Evolutionary conservation across 2,329 filamentous ascomycete species (phyloP).

Genomic region (Clonostachys rhizophaga): DNA sequence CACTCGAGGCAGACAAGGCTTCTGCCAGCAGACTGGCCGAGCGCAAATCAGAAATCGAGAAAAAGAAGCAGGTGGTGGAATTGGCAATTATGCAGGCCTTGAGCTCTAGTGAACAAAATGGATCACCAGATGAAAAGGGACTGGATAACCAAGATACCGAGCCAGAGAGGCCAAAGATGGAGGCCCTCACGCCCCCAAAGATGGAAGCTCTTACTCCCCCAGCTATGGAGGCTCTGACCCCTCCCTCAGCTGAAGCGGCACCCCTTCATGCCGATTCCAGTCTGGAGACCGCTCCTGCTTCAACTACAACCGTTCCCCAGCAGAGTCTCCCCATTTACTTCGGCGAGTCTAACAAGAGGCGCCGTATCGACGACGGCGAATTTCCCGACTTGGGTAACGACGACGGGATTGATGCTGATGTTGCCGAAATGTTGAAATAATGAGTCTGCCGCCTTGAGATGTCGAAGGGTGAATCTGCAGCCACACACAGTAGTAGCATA

Average conservation of each 20-base stretch:
- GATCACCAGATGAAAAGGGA: conserved; percentile 33
- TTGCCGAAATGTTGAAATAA: conserved; percentile 47
- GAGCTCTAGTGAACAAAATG: conserved; percentile 50
- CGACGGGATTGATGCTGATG: conserved; percentile 52
- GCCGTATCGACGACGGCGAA: conserved; percentile 45
- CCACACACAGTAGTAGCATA: no score
- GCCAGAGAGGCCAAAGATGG: conserved; percentile 65
- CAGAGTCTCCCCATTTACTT: conserved; percentile 42
- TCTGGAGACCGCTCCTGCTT: neutral
- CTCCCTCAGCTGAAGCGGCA: conserved; percentile 10
- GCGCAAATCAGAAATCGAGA: conserved; percentile 68
- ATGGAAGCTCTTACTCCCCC: conserved; percentile 11
- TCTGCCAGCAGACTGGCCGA: conserved; percentile 34
- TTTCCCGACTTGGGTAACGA: conserved; percentile 50
- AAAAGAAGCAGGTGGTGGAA: conserved; percentile 84
- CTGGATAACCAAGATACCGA: conserved; percentile 46
- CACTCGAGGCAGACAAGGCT: conserved; percentile 65
- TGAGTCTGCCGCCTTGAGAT: no score
- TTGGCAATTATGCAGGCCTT: conserved; percentile 85
- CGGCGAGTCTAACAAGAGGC: conserved; percentile 53
- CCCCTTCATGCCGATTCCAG: neutral
- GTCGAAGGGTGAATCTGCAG: no score
- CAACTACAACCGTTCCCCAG: conserved; percentile 25
- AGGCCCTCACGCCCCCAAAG: conserved; percentile 60
- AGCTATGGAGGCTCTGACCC: conserved; percentile 10